Evolutionary conservation across 345 rosid genomes (phyloP), one percentile per base, ranked within the genome.

Genomic region (Bretschneidera sinensis): DNA sequence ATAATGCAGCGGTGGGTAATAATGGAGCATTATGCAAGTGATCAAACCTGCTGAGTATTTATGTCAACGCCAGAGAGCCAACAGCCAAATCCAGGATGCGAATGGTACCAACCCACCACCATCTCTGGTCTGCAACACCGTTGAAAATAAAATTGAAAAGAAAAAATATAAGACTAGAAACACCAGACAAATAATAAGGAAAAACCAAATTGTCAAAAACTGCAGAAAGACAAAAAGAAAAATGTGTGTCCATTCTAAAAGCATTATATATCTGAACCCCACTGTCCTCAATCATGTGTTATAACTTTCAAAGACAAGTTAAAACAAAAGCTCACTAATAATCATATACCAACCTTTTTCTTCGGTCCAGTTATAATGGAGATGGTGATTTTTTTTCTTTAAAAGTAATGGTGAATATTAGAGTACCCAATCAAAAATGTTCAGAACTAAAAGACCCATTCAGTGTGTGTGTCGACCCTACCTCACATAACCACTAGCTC

Each of bases 41-140:
- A 64, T 20, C 15, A 35, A 56, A 89, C 99, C 97, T 90, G 97
- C 70, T 94, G 99, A 0, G 99, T 90, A 67, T 90, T 94, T 69
- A 94, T 90, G 82, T 94, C 99, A 48, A 94, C 99, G 0, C 99
- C 99, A 54, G 99, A 94, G 34, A 94, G 96, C 99, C 99, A 94
- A 76, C 97, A 94, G 20, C 99, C 99, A 74, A 94, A 94, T 73
- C 99, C 99, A 70, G 97, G 99, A 80, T 94, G 99, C 0, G 99
- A 90, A 69, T 94, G 99, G 79, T 90, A 94, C 99, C 99, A 94
- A 2, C 97, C 99, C 28, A 94, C 99, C 55, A 94, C 99, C 99
- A 94, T 94, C 72, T 94, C 97, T 55, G 97, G 97, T 72, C 99
- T 90, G 85, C 71, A 73, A 66, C 9, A 67, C 48, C 51, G 76